phyloP scores from a whole-genome alignment of 257 asterid genomes.

The Salvia miltiorrhiza region DNA sequence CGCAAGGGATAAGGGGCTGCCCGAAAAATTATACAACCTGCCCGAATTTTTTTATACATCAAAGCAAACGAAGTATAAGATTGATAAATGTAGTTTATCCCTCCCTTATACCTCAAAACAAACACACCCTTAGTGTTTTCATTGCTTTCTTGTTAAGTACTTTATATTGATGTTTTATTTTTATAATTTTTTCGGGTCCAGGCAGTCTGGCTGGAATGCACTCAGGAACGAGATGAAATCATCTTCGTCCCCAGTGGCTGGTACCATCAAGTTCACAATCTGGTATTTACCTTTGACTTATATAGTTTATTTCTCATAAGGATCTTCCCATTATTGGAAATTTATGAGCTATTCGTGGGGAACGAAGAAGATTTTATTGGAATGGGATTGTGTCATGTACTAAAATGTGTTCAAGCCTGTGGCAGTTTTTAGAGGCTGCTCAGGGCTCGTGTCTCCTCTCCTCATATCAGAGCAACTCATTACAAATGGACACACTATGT shows the following conservation, averaged over 20 bases:
- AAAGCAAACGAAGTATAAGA: too few relatives aligned
- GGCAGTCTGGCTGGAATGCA: constrained; percentile 91
- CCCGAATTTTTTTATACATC: too few relatives aligned
- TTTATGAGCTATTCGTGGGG: background rate
- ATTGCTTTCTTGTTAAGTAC: background rate
- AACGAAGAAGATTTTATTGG: background rate
- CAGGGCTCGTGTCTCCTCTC: too few relatives aligned
- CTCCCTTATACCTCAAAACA: too few relatives aligned
- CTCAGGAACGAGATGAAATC: constrained; percentile 74
- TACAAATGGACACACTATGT: background rate
- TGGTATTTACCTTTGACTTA: constrained; percentile 44
- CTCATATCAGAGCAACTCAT: background rate
- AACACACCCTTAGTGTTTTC: background rate
- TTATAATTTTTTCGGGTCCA: constrained; percentile 21
- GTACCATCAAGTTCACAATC: constrained; percentile 97
- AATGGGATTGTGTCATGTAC: too few relatives aligned
- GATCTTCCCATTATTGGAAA: background rate
- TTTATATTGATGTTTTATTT: background rate
- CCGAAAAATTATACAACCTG: too few relatives aligned
- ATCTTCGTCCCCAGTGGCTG: constrained; percentile 98
- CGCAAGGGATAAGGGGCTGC: too few relatives aligned
- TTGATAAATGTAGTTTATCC: too few relatives aligned
- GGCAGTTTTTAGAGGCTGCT: too few relatives aligned
- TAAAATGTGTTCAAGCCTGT: too few relatives aligned
- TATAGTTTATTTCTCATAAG: background rate